Evolutionary conservation across 129 eudicot species (phyloP).

Genomic region (Chrysanthemum lavandulifolium): DNA sequence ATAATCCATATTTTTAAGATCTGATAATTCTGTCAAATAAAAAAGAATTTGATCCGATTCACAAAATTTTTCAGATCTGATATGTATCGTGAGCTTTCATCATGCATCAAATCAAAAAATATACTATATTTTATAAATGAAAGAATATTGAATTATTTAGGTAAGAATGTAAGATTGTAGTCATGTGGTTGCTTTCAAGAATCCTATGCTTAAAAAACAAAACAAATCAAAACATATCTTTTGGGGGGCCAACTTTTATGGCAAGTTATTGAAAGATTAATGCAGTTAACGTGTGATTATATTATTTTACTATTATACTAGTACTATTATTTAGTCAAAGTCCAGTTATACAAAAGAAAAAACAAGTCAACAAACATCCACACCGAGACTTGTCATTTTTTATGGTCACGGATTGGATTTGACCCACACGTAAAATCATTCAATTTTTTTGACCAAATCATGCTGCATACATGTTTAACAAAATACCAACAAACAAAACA

Average conservation of each 20-base stretch:
- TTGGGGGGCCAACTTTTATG: conserved; percentile 10
- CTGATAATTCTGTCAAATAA: not conserved
- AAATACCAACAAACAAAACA: not conserved
- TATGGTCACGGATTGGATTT: not conserved
- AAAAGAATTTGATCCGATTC: not conserved
- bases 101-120: conserved; percentile 7
- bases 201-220: conserved; percentile 28
- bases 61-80: not conserved
- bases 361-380: conserved; percentile 23
- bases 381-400: conserved; percentile 14
- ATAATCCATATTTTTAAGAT: not conserved
- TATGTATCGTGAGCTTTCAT: not conserved
- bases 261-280: conserved; percentile 11
- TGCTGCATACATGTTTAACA: not conserved
- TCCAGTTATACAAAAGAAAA: not conserved
- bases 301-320: not conserved
- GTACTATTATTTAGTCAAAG: conserved; percentile 9
- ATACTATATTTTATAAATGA: not conserved
- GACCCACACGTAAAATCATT: conserved; percentile 8
- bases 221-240: conserved; percentile 32
- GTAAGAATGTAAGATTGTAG: conserved; percentile 17
- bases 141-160: conserved; percentile 16
- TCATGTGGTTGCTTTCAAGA: conserved; percentile 9
- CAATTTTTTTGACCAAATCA: conserved; percentile 17
- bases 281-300: conserved; percentile 21